These are phyloP conservation scores for Kondoa subrosea DNA, from an alignment of 768 basidiomycete genomes.

Conservation along the genomic window DNA sequence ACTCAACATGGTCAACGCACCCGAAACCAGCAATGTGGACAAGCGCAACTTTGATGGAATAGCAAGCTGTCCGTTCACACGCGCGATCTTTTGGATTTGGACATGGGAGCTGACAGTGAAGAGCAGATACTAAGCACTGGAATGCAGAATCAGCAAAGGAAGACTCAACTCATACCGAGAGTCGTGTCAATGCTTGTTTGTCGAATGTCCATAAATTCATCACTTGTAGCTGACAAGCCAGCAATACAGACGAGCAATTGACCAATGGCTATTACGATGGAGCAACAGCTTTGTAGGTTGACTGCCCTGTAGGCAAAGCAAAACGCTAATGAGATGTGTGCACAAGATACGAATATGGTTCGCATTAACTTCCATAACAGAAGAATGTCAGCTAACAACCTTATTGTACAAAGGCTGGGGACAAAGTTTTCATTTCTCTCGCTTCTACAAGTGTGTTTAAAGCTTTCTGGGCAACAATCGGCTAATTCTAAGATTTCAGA, in stretches of 20 bases:
- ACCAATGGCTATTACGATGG: slow-evolving; percentile 63
- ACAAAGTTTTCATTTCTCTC: slow-evolving; percentile 30
- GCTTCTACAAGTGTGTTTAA: slow-evolving; percentile 53
- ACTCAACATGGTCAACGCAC: slow-evolving; percentile 7
- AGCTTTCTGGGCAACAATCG: not conserved
- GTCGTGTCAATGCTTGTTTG: slow-evolving; percentile 63
- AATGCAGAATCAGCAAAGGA: slow-evolving; percentile 62
- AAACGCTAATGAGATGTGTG: not conserved
- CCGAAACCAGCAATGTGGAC: not conserved
- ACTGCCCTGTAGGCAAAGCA: not conserved
- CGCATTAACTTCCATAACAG: not conserved
- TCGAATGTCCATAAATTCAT: too few species aligned
- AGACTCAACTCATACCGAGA: slow-evolving; percentile 46
- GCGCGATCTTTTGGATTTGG: not conserved
- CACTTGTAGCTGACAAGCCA: slow-evolving; percentile 45
- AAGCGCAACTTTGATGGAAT: not conserved
- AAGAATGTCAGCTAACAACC: slow-evolving; percentile 36
- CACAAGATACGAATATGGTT: not conserved
- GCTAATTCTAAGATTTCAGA: not conserved
- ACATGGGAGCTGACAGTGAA: not conserved
- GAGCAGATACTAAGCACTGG: slow-evolving; percentile 64
- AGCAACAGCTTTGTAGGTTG: slow-evolving; percentile 34
- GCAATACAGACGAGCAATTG: not conserved
- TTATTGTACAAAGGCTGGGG: slow-evolving; percentile 89
- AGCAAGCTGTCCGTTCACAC: not conserved